phyloP scores from a whole-genome alignment of 257 asterid species.

The Solanum pinnatisectum region DNA sequence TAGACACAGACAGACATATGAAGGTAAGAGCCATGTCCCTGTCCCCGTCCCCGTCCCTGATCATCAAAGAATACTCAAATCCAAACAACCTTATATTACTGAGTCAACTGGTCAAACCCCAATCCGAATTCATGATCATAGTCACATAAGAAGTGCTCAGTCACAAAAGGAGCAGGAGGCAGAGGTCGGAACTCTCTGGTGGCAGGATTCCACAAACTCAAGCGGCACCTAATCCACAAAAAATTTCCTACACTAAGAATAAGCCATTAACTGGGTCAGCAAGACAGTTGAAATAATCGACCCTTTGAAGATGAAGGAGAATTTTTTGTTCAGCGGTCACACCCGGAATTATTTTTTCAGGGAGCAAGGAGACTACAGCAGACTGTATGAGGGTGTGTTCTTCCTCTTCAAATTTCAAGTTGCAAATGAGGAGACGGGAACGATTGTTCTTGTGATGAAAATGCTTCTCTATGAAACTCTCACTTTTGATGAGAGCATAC shows the following conservation, averaged over 20 bases:
- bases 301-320: neutral
- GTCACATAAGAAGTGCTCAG: neutral
- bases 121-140: neutral
- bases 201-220: neutral
- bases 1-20: neutral
- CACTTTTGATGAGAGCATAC: slow-evolving; percentile 24
- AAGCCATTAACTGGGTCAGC: neutral
- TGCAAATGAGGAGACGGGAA: slow-evolving; percentile 11
- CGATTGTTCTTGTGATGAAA: slow-evolving; percentile 12
- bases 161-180: neutral
- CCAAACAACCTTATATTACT: neutral
- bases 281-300: neutral
- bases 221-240: neutral
- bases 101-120: neutral
- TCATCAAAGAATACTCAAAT: neutral
- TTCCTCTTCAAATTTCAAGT: neutral
- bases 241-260: neutral
- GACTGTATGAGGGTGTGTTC: neutral
- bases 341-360: neutral
- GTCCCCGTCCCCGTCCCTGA: neutral
- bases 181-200: neutral
- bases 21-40: neutral
- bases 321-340: neutral
- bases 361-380: neutral
- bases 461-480: slow-evolving; percentile 16